phyloP scores from a whole-genome alignment of 2,329 filamentous ascomycete species.

The Cryphonectria japonica region DNA sequence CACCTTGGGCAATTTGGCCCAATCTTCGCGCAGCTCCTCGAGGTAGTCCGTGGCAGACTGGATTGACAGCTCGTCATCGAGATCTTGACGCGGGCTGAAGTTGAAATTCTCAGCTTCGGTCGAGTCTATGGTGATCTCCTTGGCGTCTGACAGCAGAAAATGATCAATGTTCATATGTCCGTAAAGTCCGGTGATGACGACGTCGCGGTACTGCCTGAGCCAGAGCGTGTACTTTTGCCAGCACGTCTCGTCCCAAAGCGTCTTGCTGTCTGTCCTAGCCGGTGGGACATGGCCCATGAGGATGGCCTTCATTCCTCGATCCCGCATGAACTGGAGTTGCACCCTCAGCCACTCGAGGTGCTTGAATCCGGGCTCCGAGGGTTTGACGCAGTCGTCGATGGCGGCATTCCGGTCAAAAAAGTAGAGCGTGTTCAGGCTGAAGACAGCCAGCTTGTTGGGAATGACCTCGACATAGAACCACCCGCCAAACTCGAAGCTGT shows the following conservation, averaged over 20 bases:
- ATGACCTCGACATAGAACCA: conserved; percentile 96
- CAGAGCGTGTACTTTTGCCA: conserved; percentile 98
- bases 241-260: conserved; percentile 93
- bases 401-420: conserved; percentile 93
- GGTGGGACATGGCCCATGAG: conserved; percentile 93
- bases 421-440: conserved; percentile 95
- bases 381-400: conserved; percentile 84
- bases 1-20: conserved; percentile 73
- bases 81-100: conserved; percentile 38
- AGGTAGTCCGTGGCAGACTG: conserved; percentile 80
- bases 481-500: conserved; percentile 88
- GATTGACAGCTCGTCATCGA: conserved; percentile 61
- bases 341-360: conserved; percentile 96
- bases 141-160: conserved; percentile 87
- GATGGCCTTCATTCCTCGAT: conserved; percentile 90
- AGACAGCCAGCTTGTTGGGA: conserved; percentile 79
- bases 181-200: conserved; percentile 78
- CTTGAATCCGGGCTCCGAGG: conserved; percentile 84
- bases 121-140: conserved; percentile 67
- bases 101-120: conserved; percentile 39
- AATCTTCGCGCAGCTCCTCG: conserved; percentile 73
- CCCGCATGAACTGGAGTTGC: conserved; percentile 81
- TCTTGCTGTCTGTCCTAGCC: conserved; percentile 81
- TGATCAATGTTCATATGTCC: conserved; percentile 99
- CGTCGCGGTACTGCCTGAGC: conserved; percentile 87